Evolutionary conservation across 148 eudicot species (phyloP), one percentile per base, ranked within the genome.

Genomic region (Nepenthes gracilis): DNA sequence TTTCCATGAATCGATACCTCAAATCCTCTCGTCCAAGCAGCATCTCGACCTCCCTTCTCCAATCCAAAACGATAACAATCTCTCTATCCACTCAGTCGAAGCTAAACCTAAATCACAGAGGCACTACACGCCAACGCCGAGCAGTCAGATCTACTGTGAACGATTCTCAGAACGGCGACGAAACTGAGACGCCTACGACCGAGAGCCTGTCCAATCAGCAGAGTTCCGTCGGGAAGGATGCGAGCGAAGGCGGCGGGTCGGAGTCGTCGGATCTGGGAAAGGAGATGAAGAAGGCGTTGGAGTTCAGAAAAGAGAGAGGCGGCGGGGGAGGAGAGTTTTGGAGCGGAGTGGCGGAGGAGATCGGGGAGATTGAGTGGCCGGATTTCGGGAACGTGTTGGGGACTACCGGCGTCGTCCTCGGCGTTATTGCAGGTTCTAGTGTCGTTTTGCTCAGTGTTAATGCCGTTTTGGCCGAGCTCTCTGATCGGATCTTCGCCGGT

Each of bases 371-470:
- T 33, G 96, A 92, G 76, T 88, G 96, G 96, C 98, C 96, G 6
- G 82, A 67, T 1, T 92, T 92, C 38, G 67, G 61, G 12, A 85
- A 88, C 50, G 98, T 88, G 3, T 12, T 88, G 55, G 84, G 88
- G 33, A 88, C 84, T 4, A 92, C 94, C 12, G 91, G 88, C 5
- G 91, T 86, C 3, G 98, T 92, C 33, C 67, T 92, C 37, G 91
- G 82, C 2, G 95, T 92, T 15, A 85, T 92, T 45, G 94, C 84
- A 0, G 98, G 94, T 2, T 88, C 96, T 1, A 85, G 94, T 66
- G 85, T 86, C 65, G 96, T 86, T 65, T 83, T 92, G 88, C 84
- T 88, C 12, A 85, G 96, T 36, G 80, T 92, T 34, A 92, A 92
- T 70, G 94, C 87, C 68, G 74, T 85, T 73, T 70, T 92, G 76